Percentiles rank a stretch among this genome's conserved stretches.
Conservation (phyloP, 192 early-diverging fungal genomes). For the Coemansia javaensis region DNA sequence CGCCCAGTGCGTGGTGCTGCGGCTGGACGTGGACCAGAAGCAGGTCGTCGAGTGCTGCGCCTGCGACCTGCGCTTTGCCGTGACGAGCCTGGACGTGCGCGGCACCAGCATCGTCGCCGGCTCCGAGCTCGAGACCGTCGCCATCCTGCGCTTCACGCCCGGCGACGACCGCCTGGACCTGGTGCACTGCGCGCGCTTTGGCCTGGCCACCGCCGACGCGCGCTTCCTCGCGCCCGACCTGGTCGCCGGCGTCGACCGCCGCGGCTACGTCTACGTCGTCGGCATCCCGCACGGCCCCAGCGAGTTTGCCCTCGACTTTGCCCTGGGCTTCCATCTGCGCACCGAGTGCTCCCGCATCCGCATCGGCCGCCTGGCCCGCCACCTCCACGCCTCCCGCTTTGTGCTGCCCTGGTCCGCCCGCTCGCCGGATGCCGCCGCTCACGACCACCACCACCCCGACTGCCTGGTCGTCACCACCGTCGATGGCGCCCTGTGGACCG, state of each 20-base stretch:
- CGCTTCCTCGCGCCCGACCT: constrained; percentile 15
- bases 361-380: constrained; percentile 8
- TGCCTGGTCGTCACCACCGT: constrained; percentile 14
- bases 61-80: constrained; percentile 19
- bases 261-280: constrained; percentile 23
- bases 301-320: constrained; percentile 40
- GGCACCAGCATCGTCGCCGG: constrained; percentile 22
- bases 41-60: constrained; percentile 44
- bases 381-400: constrained; percentile 3
- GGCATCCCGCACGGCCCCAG: constrained; percentile 2
- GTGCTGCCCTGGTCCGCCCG: constrained; percentile 17
- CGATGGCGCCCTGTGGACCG: constrained; percentile 33
- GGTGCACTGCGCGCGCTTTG: constrained; percentile 28
- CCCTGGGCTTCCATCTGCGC: constrained; percentile 26
- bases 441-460: not conserved
- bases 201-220: constrained; percentile 24
- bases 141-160: constrained; percentile 23
- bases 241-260: constrained; percentile 20
- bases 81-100: constrained; percentile 25
- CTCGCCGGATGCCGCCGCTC: no score
- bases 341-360: constrained; percentile 20
- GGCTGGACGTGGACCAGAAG: constrained; percentile 24
- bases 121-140: constrained; percentile 28
- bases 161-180: constrained; percentile 12
- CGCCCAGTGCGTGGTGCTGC: constrained; percentile 19